Base-by-base conservation (phyloP, 495 filamentous ascomycete species). In the Hypomontagnella monticulosa region DNA sequence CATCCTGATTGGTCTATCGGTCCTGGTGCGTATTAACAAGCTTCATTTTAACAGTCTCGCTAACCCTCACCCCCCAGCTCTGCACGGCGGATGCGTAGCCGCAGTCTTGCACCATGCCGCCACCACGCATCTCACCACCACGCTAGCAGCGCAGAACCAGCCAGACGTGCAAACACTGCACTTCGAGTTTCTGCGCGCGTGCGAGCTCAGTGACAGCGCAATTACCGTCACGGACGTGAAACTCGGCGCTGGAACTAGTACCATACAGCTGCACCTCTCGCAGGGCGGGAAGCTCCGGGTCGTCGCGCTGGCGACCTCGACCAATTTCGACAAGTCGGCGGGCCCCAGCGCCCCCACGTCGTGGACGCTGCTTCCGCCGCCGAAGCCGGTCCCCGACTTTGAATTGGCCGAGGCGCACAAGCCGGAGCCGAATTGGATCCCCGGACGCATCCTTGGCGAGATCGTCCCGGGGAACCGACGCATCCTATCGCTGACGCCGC, bases 181-280 rank as follows among this genome's bases (percentile, higher is more conserved):
- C 41, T 2, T 53, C 33, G 62, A 66, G 18, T 66, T 65, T 23
- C 47, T 66, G 1, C 37, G 62, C 38, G 19, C 55, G 2, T 66
- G 62, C 55, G 41, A 38, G 11, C 9, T n/a, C 4, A 27, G 36
- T 12, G 53, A 66, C 1, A 66, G 62, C 55, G 51, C 49, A 27
- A 23, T 66, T 27, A 23, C 44, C 38, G 33, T 66, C 4, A 41
- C 19, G 12, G 23, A 15, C 40, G 20, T 60, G 5, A 66, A 54
- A 27, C 10, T 52, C 23, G 54, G 61, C 14, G 46, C 36, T 4
- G 16, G 19, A 3, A 53, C 46, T 0, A 58, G 61, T 52, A 57
- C 52, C 8, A 33, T 62, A 9, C 58, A 62, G 27, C 58, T 62
- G n/a, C 23, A 30, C 4, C 42, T 63, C 32, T 48, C 60, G 33